Base-by-base conservation (phyloP, 2,329 filamentous ascomycete species). In the Cladobotryum mycophilum region DNA sequence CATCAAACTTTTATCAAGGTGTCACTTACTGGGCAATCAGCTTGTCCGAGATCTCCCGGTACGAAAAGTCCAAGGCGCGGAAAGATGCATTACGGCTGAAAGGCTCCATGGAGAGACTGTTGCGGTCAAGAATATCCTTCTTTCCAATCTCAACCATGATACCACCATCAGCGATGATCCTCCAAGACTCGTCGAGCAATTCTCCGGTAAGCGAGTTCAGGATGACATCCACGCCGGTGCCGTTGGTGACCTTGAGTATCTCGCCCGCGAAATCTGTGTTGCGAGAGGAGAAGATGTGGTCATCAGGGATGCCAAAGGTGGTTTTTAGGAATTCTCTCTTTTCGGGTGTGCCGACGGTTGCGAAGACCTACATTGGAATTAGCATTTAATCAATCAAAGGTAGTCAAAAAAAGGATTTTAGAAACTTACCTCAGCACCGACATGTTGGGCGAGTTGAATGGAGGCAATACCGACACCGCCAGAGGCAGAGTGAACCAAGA, bases 401-500 rank as follows among this genome's bases (percentile, higher is more conserved):
- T 58, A 56, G 0, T 56, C 56, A 13, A 53, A 13, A 53, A 11
- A 1, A 52, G 9, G 5, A 13, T 15, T 3, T 3, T 30, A 6
- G 9, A 7, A 30, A 30, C 25, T 30, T 30, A 30, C 25, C 3
- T 63, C 58, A 13, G 69, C 68, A 1, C 66, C 68, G 7, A 59
- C 22, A 25, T 34, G 37, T 36, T 60, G 47, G 41, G 57, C 57
- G 3, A 68, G 47, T 44, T 56, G 48, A 11, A 69, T 56, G 2
- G 64, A 62, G 2, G 61, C 62, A 36, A 61, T 53, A 4, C 71
- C 71, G 3, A 68, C 60, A 4, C 64, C 61, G 22, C 69, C 66
- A 1, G 66, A 61, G 0, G 64, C 70, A 4, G 64, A 61, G 48
- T 72, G 67, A 37, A 74, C 63, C 5, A 75, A 60, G 6, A 74